A percentile compares a stretch with the other conserved stretches of the same genome.
phyloP scores from a whole-genome alignment of 306 rosid genomes.

The Acacia crassicarpa region DNA sequence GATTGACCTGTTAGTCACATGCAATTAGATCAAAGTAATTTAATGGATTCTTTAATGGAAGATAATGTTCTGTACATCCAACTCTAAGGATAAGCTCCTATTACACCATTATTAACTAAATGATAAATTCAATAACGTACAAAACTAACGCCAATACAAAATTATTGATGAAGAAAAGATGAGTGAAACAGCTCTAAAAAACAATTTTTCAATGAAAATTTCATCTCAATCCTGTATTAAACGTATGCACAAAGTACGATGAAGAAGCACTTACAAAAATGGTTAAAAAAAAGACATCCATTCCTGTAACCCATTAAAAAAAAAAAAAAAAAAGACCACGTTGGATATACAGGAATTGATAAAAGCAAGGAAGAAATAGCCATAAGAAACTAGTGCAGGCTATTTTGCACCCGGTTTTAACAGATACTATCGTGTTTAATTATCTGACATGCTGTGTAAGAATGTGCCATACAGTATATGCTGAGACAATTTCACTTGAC shows the following conservation, averaged over 20 bases:
- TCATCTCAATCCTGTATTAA: not conserved
- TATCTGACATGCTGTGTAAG: not conserved
- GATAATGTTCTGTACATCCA: not conserved
- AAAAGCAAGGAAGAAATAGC: not conserved
- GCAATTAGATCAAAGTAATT: conserved; percentile 6
- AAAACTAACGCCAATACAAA: not conserved
- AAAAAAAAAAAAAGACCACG: not conserved
- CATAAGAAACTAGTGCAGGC: not conserved
- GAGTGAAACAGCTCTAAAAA: not conserved
- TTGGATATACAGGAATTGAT: not conserved
- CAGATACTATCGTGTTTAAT: not conserved
- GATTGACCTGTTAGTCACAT: conserved; percentile 60
- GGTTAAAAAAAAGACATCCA: not conserved
- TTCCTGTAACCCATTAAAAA: not conserved
- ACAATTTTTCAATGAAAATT: not conserved
- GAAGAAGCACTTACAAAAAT: not conserved
- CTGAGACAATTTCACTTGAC: not conserved
- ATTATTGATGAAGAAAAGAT: not conserved
- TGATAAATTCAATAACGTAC: not conserved
- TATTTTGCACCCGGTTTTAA: conserved; percentile 3
- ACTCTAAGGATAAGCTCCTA: conserved; percentile 5
- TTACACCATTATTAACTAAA: conserved; percentile 10
- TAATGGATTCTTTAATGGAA: not conserved
- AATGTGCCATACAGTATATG: not conserved
- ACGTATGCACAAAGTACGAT: not conserved